Evolutionary conservation across 2,329 filamentous ascomycete species (phyloP).

Genomic region (Biscogniauxia sp.): DNA sequence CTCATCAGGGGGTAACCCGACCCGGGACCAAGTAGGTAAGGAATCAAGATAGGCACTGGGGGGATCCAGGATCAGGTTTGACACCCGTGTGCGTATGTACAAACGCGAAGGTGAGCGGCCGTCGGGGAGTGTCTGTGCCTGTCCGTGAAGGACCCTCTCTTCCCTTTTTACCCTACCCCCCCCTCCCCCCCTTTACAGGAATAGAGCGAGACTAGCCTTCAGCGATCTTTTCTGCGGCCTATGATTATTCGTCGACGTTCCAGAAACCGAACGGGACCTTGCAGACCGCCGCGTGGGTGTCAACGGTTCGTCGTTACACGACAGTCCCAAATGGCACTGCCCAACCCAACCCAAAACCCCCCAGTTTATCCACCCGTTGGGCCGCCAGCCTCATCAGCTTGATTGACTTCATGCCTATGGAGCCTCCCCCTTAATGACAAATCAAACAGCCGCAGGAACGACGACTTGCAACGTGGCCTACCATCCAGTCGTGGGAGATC

Average conservation of each 20-base stretch:
- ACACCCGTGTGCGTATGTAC: background rate
- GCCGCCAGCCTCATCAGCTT: conserved; percentile 22
- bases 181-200: background rate
- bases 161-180: background rate
- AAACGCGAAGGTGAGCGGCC: background rate
- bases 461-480: conserved; percentile 19
- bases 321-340: conserved; percentile 26
- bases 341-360: conserved; percentile 15
- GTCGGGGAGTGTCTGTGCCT: background rate
- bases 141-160: background rate
- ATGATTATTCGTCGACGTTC: conserved; percentile 22
- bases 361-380: conserved; percentile 13
- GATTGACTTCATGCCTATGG: conserved; percentile 18
- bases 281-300: conserved; percentile 23
- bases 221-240: conserved; percentile 7
- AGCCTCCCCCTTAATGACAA: conserved; percentile 4
- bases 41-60: background rate
- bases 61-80: background rate
- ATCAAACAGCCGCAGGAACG: conserved; percentile 6
- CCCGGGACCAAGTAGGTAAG: background rate
- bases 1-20: background rate
- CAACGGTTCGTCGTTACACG: conserved; percentile 25
- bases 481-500: background rate
- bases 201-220: background rate
- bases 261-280: conserved; percentile 28